Base-by-base conservation (phyloP, 495 filamentous ascomycete species). In the Barbatosphaeria neglecta region DNA sequence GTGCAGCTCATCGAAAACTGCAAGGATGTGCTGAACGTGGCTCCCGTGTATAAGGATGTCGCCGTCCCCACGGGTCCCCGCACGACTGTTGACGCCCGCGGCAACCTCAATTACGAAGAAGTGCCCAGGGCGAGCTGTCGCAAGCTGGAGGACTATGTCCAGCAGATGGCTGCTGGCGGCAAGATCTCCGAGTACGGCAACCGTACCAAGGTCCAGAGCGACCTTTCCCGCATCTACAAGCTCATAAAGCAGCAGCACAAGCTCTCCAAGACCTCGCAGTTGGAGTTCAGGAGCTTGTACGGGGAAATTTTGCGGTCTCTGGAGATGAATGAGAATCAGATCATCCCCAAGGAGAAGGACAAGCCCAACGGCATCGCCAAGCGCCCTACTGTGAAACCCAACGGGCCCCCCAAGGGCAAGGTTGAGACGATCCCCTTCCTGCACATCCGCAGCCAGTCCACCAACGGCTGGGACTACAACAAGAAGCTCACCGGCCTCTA, bases 131-230 rank as follows among this genome's bases (percentile, higher is more conserved):
- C 83, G 9, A 93, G 88, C 59, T 89, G 88, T 58, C 83, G 93
- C 44, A 99, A 99, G 68, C 78, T 99, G 24, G 92, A 99, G 69
- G 90, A 96, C 61, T 99, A 99, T 55, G 92, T 99, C 23, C 86
- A 83, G 57, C 90, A 99, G 62, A 97, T 99, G 92, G 92, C 92
- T 1, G 90, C 95, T 50, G 92, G 92, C 22, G 92, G 92, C 50
- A 95, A 95, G 60, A 89, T 98, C 47, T 95, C 89, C 17, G 92
- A 98, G 62, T 98, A 98, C 64, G 92, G 92, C 61, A 98, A 95
- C 69, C 82, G 92, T 11, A 90, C 87, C 28, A 98, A 97, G 72
- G 93, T 98, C 19, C 90, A 96, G 65, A 92, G 90, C 56, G 90
- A 97, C 62, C 76, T 98, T 22, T 79, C 81, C 62, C 82, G 82